Base-by-base conservation (phyloP, 1,284 basidiomycete genomes). In the Laetiporus sulphureus region DNA sequence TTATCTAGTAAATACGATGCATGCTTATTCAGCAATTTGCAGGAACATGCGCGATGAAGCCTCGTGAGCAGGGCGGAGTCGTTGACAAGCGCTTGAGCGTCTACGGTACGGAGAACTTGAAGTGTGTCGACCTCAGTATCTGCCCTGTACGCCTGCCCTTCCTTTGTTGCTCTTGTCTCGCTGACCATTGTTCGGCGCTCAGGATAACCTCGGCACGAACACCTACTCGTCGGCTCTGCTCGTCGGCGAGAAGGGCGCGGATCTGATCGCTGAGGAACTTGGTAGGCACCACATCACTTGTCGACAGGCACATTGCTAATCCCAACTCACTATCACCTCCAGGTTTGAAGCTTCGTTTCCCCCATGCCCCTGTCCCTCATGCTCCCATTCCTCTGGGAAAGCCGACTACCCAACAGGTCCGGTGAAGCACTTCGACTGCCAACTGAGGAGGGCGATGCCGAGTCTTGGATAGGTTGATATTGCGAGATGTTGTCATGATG, bases 1-100 rank as follows among this genome's bases (percentile, higher is more conserved):
- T 13, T 18, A 16, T 16, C 15, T 33, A 11, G 32, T 22, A 12
- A 11, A 11, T 10, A 19, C 7, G 34, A n/a, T 21, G 34, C 10
- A 19, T 20, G 12, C 5, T 36, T 11, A 15, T 19, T 16, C 16
- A 21, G 16, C 15, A 8, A 21, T 46, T 7, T 23, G 12, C 41
- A 70, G 77, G 53, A 15, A 61, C 60, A 22, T 61, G 60, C 41
- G 60, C 84, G 16, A 88, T 88, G 86, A 83, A 87, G 56, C 84
- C 84, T n/a, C 69, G 77, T 36, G 71, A 74, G 47, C 63, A 85
- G 58, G 86, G 85, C 35, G 87, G 87, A 55, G 85, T 89, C 23
- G 77, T 90, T 51, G 85, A 88, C 61, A 64, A 64, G 18, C 73
- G 77, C 45, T 69, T 87, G 47, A 81, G 73, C 56, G 87, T 91